Base-by-base conservation (phyloP, 441 rosid genomes). In the Erodium trifolium region DNA sequence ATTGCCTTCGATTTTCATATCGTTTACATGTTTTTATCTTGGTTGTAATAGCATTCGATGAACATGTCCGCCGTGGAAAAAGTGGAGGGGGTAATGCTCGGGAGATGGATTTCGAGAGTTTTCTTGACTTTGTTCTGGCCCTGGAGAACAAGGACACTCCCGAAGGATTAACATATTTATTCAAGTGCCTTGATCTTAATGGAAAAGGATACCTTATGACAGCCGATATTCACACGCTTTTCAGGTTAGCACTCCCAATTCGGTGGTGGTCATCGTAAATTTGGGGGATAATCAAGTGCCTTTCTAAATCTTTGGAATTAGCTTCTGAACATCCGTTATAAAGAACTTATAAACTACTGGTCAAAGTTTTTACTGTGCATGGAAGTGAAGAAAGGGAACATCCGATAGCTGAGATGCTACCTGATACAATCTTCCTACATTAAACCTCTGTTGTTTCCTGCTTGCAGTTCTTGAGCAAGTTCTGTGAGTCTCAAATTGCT, bases 361-460 rank as follows among this genome's bases (percentile, higher is more conserved):
- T 41, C 16, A 31, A 59, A 55, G 51, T 60, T 39, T 3, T 45
- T 1, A 10, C 35, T 63, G 41, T 37, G 5, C 41, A 37, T 81
- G 98, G 99, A 94, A 94, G 99, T 83, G 77, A 79, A 92, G 98
- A 94, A 88, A 89, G 92, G 96, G 82, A 83, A 85, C 93, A 86
- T 87, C 88, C 75, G 72, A 71, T 64, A 86, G 89, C 72, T 80
- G 78, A 80, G 90, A 82, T 94, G 97, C 85, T 37, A 37, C 83
- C 92, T 84, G 94, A 94, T 94, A 84, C 89, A 86, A 79, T 75
- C 99, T 94, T 94, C 99, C 99, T 75, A 94, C 1, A 93, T 67
- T 69, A 81, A 85, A 76, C 63, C 79, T 79, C 86, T 92, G 88
- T 75, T 70, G 43, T 86, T 92, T 90, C 89, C 93, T 94, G 87